Percentiles rank a stretch among this genome's conserved stretches.
These are phyloP conservation scores for Fusarium proliferatum DNA, from an alignment of 2,329 filamentous ascomycete genomes.

Conservation along the genomic window DNA sequence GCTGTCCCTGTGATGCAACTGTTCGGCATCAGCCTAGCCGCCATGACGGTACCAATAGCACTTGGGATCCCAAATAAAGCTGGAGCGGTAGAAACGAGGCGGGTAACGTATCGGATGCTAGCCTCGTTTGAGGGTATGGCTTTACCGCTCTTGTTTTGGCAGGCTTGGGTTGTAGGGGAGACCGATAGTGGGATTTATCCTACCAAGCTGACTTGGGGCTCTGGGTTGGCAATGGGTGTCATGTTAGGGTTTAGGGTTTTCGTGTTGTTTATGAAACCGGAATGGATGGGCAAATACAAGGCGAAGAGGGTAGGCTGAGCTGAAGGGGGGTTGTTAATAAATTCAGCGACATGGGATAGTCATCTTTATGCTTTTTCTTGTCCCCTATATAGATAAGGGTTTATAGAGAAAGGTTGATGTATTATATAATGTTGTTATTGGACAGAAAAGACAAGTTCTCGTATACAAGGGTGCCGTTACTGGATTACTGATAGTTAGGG, in stretches of 20 bases:
- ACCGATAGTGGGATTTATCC: not conserved
- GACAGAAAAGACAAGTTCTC: not conserved
- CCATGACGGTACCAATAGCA: not conserved
- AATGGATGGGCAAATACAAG: not conserved
- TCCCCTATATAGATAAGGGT: not conserved
- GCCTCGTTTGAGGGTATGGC: not conserved
- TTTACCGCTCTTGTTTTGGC: not conserved
- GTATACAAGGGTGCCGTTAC: fast-evolving
- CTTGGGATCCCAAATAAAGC: not conserved
- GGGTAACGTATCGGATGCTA: not conserved
- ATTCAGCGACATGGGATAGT: not conserved
- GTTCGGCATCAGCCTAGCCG: not conserved
- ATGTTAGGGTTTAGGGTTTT: not conserved
- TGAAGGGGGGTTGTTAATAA: not conserved
- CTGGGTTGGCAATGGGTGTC: not conserved
- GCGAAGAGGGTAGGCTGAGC: not conserved
- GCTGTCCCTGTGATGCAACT: not conserved
- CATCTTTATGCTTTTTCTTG: fast-evolving
- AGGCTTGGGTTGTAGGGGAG: not conserved
- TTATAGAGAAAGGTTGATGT: not conserved
- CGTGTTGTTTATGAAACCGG: not conserved
- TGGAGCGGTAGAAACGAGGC: not conserved
- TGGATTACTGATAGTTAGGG: not conserved
- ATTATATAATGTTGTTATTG: fast-evolving
- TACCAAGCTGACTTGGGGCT: not conserved